These are phyloP conservation scores for Cyphellophora attinorum DNA, from an alignment of 2,329 filamentous ascomycete species.

Conservation along the genomic window DNA sequence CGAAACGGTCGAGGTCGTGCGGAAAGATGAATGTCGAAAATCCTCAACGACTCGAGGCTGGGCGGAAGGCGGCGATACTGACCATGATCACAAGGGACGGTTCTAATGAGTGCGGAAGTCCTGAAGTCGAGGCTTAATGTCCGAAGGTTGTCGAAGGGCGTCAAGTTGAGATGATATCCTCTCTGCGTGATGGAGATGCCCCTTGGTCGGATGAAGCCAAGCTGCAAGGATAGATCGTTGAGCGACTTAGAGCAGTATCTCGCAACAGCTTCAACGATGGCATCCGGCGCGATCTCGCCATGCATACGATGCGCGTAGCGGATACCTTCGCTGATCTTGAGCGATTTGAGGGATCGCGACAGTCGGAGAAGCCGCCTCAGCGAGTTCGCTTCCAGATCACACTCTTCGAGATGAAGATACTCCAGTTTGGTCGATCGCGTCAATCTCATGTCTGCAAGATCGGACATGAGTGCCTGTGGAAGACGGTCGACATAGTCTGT, in stretches of 20 bases:
- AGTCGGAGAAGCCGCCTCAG: conserved; percentile 15
- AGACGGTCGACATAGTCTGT: conserved; percentile 14
- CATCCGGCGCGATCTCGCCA: conserved; percentile 15
- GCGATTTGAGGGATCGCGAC: conserved; percentile 15
- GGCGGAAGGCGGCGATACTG: conserved; percentile 16
- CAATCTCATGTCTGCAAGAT: conserved; percentile 9
- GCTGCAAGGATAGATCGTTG: conserved; percentile 13
- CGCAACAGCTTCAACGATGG: conserved; percentile 14
- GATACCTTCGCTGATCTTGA: conserved; percentile 18
- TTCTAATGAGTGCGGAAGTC: conserved; percentile 13
- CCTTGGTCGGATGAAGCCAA: conserved; percentile 13
- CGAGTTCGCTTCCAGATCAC: conserved; percentile 15
- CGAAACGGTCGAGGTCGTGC: conserved; percentile 12
- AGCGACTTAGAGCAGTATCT: conserved; percentile 12
- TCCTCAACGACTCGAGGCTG: conserved; percentile 15
- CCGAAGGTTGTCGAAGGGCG: conserved; percentile 12
- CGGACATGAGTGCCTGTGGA: conserved; percentile 9
- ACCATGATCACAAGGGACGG: conserved; percentile 14
- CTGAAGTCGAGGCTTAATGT: conserved; percentile 14
- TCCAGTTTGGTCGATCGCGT: conserved; percentile 15
- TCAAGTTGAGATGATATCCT: conserved; percentile 14
- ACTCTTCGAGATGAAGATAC: conserved; percentile 18
- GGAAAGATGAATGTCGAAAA: conserved; percentile 16
- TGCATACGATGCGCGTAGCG: conserved; percentile 18
- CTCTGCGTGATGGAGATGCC: conserved; percentile 11